These are phyloP conservation scores for Zymoseptoria passerinii DNA, from an alignment of 2,329 filamentous ascomycete genomes.

Conservation along the genomic window DNA sequence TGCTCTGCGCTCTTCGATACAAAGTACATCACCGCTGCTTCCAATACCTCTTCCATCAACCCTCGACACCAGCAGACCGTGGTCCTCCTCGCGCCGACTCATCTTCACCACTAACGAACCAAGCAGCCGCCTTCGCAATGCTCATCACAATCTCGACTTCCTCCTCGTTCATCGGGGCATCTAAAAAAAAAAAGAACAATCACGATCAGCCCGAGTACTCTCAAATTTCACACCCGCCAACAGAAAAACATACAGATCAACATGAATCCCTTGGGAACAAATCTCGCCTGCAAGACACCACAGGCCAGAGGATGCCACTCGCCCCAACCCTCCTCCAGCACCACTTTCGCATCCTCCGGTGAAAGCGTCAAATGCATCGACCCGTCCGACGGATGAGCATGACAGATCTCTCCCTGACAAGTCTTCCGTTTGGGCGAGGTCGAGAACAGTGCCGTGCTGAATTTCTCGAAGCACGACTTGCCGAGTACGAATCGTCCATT, in stretches of 20 bases:
- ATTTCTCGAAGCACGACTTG: constrained; percentile 64
- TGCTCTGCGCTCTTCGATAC: neutral
- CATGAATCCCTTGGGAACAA: constrained; percentile 66
- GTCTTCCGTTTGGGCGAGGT: constrained; percentile 57
- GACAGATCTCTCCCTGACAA: constrained; percentile 72
- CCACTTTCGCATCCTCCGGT: constrained; percentile 63
- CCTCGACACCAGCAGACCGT: neutral
- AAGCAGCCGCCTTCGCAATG: constrained; percentile 67
- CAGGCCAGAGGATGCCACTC: constrained; percentile 59
- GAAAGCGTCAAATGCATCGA: constrained; percentile 75
- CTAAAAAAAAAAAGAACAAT: too few relatives aligned
- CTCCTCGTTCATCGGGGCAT: constrained; percentile 62
- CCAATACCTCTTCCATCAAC: neutral
- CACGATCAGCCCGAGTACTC: too few relatives aligned
- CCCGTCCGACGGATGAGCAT: constrained; percentile 68
- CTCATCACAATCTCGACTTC: constrained; percentile 60
- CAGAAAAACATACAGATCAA: constrained; percentile 50
- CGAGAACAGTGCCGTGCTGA: constrained; percentile 68
- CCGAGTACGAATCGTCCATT: constrained; percentile 42
- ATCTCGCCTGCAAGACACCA: constrained; percentile 56
- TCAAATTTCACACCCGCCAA: too few relatives aligned
- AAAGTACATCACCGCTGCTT: neutral
- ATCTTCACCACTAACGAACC: constrained; percentile 45
- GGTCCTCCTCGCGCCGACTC: neutral
- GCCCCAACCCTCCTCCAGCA: constrained; percentile 71